Conservation (phyloP, 108 stramenopile species). For the Cyclotella distinguenda region DNA sequence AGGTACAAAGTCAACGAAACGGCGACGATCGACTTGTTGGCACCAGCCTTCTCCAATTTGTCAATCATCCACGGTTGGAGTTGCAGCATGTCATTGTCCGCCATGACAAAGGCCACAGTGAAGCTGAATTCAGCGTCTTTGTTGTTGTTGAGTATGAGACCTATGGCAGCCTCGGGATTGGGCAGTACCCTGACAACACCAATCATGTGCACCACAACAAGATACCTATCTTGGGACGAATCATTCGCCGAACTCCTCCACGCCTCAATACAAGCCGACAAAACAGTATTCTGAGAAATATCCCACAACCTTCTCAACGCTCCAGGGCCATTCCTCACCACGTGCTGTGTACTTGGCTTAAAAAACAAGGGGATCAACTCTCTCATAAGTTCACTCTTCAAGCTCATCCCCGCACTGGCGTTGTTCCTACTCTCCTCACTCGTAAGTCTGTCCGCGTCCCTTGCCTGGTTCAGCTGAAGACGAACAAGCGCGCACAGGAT, state of each 20-base stretch:
- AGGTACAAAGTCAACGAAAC: conserved; percentile 64
- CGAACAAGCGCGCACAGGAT: conserved; percentile 77
- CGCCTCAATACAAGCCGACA: conserved; percentile 84
- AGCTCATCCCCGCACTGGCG: conserved; percentile 73
- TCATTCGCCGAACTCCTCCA: conserved; percentile 78
- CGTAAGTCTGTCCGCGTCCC: conserved; percentile 24
- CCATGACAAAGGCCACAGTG: conserved; percentile 81
- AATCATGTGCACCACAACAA: conserved; percentile 81
- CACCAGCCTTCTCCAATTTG: conserved; percentile 45
- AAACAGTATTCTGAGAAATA: conserved; percentile 83
- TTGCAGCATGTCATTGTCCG: conserved; percentile 80
- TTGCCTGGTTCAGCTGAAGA: conserved; percentile 42
- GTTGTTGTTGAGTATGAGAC: conserved; percentile 65
- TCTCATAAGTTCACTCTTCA: conserved; percentile 89
- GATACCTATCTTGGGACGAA: conserved; percentile 54
- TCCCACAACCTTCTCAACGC: conserved; percentile 85
- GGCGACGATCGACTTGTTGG: conserved; percentile 47
- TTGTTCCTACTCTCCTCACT: conserved; percentile 17
- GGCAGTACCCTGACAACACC: conserved; percentile 70
- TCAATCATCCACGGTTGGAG: conserved; percentile 78
- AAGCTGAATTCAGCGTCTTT: conserved; percentile 85
- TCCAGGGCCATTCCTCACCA: conserved; percentile 74
- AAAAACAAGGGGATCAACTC: conserved; percentile 93
- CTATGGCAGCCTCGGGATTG: conserved; percentile 66
- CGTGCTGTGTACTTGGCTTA: conserved; percentile 65